Base-by-base conservation (phyloP, 352 stramenopile species). In the Pythium diclinum region DNA sequence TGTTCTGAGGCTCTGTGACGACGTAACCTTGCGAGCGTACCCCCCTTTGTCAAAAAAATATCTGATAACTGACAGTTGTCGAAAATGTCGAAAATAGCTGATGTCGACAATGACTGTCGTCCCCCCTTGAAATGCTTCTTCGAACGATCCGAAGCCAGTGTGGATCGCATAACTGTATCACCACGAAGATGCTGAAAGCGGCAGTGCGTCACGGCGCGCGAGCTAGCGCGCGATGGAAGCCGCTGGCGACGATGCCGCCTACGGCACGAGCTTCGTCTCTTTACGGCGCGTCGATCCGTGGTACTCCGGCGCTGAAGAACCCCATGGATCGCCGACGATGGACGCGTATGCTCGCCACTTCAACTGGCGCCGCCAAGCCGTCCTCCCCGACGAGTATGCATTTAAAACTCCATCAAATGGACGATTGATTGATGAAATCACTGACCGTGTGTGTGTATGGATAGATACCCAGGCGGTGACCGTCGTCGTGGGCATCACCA, bases 401-500 rank as follows among this genome's bases (percentile, higher is more conserved):
- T 14, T 28, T 7, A 10, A 23, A n/a, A 36, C 5, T 34, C 2
- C 34, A 57, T 54, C 25, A 13, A 9, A 34, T 21, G 30, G 28
- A 59, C 8, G 17, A 25, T 2, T 49, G 42, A 21, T 49, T 23
- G 55, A 30, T 52, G 28, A 0, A 48, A 28, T 13, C 1, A 49
- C n/a, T 49, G 17, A 61, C 23, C n/a, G 1, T 25, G 56, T 16
- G 42, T 33, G 28, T 51, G 30, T 42, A 14, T 58, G 34, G 6
- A 34, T 55, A 67, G 65, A 55, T 32, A 44, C 52, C 10, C 65
- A 61, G 49, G 11, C 49, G 34, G 30, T 46, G 36, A 59, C 34
- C 25, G 58, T 67, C 5, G 59, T 75, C 42, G 70, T 57, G 13
- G 61, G 63, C 5, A 65, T 66, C 13, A 62, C 75, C 17, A 72